These are phyloP conservation scores for Myrica gale DNA, from an alignment of 306 rosid species.

Conservation along the genomic window DNA sequence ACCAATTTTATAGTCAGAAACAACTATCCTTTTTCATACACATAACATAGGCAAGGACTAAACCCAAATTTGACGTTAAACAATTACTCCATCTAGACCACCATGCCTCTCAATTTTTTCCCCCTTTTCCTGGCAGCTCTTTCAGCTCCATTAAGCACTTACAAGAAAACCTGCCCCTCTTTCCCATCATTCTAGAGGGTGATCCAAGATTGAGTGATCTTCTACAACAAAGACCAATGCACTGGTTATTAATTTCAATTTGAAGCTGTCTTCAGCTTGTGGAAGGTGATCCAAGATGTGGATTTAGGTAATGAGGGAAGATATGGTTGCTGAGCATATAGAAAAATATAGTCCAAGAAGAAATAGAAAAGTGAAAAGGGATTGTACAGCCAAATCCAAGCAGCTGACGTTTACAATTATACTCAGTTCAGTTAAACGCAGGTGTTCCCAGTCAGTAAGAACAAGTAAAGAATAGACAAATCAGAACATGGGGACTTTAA, in stretches of 20 bases:
- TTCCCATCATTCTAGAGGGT: not conserved
- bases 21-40: not conserved
- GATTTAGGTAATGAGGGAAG: not conserved
- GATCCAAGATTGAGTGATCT: slow-evolving; percentile 4
- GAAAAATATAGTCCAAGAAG: not conserved
- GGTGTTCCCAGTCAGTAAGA: not conserved
- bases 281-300: not conserved
- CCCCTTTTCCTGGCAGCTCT: not conserved
- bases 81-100: not conserved
- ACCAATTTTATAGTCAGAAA: not conserved
- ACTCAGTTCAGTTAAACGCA: slow-evolving; percentile 9
- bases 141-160: not conserved
- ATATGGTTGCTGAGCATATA: not conserved
- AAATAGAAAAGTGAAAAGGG: slow-evolving; percentile 10
- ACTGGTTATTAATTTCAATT: slow-evolving; percentile 1
- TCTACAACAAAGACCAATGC: not conserved
- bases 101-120: too few relatives aligned
- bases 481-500: slow-evolving; percentile 10
- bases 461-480: slow-evolving; percentile 7
- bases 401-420: not conserved
- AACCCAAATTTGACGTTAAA: not conserved
- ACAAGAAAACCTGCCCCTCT: not conserved
- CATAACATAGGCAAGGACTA: not conserved
- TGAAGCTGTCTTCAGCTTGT: not conserved
- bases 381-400: slow-evolving; percentile 7